Conservation (phyloP, 169 alveolate species). For the Eimeria praecox region DNA sequence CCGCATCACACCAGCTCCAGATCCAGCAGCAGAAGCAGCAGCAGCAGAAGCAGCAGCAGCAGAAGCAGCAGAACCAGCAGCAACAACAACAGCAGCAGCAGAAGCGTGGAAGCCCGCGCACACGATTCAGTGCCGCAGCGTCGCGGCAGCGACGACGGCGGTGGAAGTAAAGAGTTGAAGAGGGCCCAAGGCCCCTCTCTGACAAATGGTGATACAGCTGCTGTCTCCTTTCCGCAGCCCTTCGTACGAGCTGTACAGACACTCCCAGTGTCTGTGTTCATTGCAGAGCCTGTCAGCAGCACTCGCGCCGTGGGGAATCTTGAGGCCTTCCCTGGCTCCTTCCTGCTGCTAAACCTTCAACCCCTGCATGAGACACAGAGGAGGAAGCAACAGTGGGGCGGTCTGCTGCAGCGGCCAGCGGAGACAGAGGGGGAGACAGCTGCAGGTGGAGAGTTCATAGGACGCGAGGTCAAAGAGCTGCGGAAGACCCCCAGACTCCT, state of each 20-base stretch:
- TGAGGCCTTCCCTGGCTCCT: slow-evolving; percentile 14
- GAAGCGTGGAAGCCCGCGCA: background rate
- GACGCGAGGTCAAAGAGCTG: background rate
- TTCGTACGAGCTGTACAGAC: slow-evolving; percentile 36
- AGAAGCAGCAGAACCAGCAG: background rate
- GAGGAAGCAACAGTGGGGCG: background rate
- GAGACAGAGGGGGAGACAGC: background rate
- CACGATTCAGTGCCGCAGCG: background rate
- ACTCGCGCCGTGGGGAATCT: slow-evolving; percentile 5
- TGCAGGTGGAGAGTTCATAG: background rate
- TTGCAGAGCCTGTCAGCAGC: slow-evolving; percentile 33
- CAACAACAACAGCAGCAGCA: slow-evolving; percentile 36
- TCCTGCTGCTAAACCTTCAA: background rate
- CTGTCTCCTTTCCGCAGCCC: background rate
- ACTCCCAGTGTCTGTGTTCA: slow-evolving; percentile 3
- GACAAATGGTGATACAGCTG: background rate
- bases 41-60: background rate
- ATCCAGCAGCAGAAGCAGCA: background rate
- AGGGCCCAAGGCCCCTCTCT: background rate
- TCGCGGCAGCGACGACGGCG: slow-evolving; percentile 17
- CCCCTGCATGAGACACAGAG: background rate
- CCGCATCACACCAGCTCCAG: background rate
- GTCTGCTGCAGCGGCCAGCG: background rate
- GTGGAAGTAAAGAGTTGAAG: background rate
- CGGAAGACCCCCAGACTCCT: slow-evolving; percentile 42